Conservation (phyloP, 768 basidiomycete species). For the Chalciporus chontae region DNA sequence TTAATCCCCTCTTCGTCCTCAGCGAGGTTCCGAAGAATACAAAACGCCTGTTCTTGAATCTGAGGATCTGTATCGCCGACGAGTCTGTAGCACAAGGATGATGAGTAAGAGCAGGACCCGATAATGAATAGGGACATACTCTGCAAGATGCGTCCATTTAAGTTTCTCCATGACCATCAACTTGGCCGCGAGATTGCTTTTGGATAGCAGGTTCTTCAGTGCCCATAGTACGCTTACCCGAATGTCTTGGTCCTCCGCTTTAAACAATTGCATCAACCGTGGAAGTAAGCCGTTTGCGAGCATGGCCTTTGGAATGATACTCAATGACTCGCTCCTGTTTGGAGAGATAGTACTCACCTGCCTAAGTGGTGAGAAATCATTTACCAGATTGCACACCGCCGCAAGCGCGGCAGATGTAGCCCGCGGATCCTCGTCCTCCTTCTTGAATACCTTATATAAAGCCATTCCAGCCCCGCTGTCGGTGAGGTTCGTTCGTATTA, state of each 20-base stretch:
- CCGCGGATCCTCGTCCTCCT: constrained; percentile 60
- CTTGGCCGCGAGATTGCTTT: constrained; percentile 59
- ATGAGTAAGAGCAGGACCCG: not conserved
- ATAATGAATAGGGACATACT: constrained; percentile 38
- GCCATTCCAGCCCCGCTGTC: constrained; percentile 77
- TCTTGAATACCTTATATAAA: constrained; percentile 58
- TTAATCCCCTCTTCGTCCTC: constrained; percentile 63
- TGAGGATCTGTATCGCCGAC: constrained; percentile 49
- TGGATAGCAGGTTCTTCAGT: constrained; percentile 76
- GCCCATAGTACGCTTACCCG: constrained; percentile 80
- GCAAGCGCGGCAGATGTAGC: constrained; percentile 70
- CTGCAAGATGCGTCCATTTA: constrained; percentile 58
- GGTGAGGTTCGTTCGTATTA: constrained; percentile 79
- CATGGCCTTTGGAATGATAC: constrained; percentile 43
- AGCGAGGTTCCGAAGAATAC: constrained; percentile 63
- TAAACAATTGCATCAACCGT: constrained; percentile 57
- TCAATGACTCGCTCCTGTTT: not conserved
- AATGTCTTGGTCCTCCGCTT: constrained; percentile 51
- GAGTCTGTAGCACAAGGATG: constrained; percentile 38
- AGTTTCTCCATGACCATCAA: constrained; percentile 62
- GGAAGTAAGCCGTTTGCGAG: constrained; percentile 66
- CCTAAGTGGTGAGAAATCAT: constrained; percentile 80
- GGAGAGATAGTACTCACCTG: constrained; percentile 43
- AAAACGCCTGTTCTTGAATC: constrained; percentile 70
- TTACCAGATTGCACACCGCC: constrained; percentile 81